Percentiles rank a stretch among this genome's conserved stretches.
phyloP scores from a whole-genome alignment of 768 basidiomycete genomes.

The Galerina sulciceps region DNA sequence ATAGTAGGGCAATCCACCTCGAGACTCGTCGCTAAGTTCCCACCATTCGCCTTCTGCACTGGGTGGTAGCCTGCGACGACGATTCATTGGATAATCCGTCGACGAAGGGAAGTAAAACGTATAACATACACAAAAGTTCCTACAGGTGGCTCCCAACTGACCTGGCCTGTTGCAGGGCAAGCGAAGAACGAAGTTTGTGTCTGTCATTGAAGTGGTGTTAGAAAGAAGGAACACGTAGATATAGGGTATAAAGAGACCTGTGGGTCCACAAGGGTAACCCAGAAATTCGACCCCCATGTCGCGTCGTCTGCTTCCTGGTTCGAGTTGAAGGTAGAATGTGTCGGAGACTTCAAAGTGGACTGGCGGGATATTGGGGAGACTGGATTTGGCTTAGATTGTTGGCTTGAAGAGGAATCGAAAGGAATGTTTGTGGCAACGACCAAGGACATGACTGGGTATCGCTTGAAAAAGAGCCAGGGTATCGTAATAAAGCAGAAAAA shows the following conservation, averaged over 20 bases:
- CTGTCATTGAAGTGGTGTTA: slow-evolving; percentile 28
- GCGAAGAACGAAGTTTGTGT: slow-evolving; percentile 82
- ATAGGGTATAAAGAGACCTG: slow-evolving; percentile 55
- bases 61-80: slow-evolving; percentile 68
- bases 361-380: slow-evolving; percentile 25
- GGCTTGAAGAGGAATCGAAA: slow-evolving; percentile 17
- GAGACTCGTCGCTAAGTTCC: slow-evolving; percentile 86
- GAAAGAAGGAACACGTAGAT: slow-evolving; percentile 3
- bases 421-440: slow-evolving; percentile 22
- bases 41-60: slow-evolving; percentile 92
- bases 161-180: slow-evolving; percentile 89
- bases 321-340: slow-evolving; percentile 9
- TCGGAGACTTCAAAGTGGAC: slow-evolving; percentile 28
- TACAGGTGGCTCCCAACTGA: slow-evolving; percentile 91
- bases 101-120: slow-evolving; percentile 14
- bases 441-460: slow-evolving; percentile 28
- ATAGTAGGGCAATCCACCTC: slow-evolving; percentile 88
- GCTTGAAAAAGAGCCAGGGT: slow-evolving; percentile 11
- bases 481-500: slow-evolving; percentile 7
- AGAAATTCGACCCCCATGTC: slow-evolving; percentile 89
- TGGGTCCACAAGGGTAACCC: slow-evolving; percentile 93
- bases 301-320: slow-evolving; percentile 47
- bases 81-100: slow-evolving; percentile 17
- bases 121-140: slow-evolving; percentile 82
- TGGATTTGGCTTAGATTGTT: slow-evolving; percentile 14